Percentiles rank a stretch among this genome's conserved stretches.
These are phyloP conservation scores for Mucor sp. DNA, from an alignment of 371 early-diverging fungal genomes.

Conservation along the genomic window DNA sequence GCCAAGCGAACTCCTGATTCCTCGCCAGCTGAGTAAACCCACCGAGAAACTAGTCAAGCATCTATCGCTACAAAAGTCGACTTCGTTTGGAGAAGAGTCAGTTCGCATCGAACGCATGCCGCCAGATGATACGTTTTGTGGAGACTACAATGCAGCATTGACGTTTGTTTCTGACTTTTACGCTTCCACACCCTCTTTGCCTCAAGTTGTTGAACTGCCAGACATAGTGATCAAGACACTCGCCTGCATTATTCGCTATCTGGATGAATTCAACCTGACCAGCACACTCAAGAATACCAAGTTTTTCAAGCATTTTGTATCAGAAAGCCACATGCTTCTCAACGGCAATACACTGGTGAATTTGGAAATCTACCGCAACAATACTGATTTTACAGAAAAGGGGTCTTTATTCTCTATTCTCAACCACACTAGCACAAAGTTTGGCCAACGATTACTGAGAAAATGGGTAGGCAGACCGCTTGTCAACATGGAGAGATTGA, in stretches of 20 bases:
- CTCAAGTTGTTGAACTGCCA: constrained; percentile 28
- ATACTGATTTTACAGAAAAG: constrained; percentile 49
- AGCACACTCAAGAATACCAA: constrained; percentile 58
- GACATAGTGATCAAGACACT: constrained; percentile 46
- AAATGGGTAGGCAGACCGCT: constrained; percentile 84
- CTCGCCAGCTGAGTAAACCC: constrained; percentile 51
- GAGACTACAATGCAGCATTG: constrained; percentile 54
- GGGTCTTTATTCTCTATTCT: constrained; percentile 69
- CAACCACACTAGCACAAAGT: constrained; percentile 70
- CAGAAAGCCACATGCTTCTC: constrained; percentile 72
- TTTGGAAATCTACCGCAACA: constrained; percentile 74
- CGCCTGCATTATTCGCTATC: constrained; percentile 61
- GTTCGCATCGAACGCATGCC: constrained; percentile 67
- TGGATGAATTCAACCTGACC: constrained; percentile 65
- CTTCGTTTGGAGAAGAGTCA: constrained; percentile 25
- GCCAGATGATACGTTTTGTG: constrained; percentile 32
- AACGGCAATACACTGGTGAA: constrained; percentile 76
- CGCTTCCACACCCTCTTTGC: constrained; percentile 6
- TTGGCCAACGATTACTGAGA: constrained; percentile 77
- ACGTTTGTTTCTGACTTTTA: constrained; percentile 60
- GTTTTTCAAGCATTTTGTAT: constrained; percentile 68
- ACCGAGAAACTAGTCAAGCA: constrained; percentile 57
- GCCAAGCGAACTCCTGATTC: constrained; percentile 77
- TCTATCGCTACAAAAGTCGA: constrained; percentile 32
- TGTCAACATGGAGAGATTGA: constrained; percentile 53